Percentiles rank a stretch among this genome's conserved stretches.
Evolutionary conservation across 2,329 filamentous ascomycete genomes (phyloP).

Genomic region (Colletotrichum agaves): DNA sequence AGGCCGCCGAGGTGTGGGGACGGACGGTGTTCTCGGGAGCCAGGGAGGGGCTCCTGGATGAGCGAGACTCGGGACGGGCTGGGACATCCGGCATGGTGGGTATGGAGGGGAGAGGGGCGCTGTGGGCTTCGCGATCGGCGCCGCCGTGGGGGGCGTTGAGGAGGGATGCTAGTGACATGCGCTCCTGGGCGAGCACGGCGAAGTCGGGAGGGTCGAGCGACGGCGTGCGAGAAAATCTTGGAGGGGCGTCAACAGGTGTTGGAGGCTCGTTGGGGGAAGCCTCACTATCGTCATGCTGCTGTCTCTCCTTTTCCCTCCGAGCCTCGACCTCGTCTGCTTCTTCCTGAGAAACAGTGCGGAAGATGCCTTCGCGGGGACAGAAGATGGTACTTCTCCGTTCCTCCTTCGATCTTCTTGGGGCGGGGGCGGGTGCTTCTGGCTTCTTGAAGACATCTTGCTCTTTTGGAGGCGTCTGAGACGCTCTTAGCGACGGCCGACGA

Average conservation of each 20-base stretch:
- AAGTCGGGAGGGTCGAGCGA: constrained; percentile 71
- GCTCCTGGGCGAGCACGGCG: constrained; percentile 63
- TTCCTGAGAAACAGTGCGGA: constrained; percentile 68
- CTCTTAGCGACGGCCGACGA: constrained; percentile 37
- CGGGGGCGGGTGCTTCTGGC: constrained; percentile 24
- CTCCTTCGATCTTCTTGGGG: constrained; percentile 45
- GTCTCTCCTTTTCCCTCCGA: constrained; percentile 42
- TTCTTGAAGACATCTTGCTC: constrained; percentile 36
- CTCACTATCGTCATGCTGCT: constrained; percentile 33
- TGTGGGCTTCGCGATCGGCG: constrained; percentile 45
- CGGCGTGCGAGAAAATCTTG: constrained; percentile 66
- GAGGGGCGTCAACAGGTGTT: constrained; percentile 47
- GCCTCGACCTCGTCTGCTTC: constrained; percentile 58
- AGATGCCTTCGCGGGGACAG: constrained; percentile 71
- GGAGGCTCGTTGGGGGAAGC: constrained; percentile 44
- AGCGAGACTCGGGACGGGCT: constrained; percentile 14
- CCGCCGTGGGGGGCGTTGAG: constrained; percentile 64
- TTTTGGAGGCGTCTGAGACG: constrained; percentile 45
- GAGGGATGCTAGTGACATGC: constrained; percentile 69
- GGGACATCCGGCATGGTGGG: constrained; percentile 53
- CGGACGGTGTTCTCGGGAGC: constrained; percentile 41
- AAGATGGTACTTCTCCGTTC: constrained; percentile 66
- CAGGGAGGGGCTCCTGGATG: constrained; percentile 22
- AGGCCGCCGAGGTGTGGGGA: constrained; percentile 58
- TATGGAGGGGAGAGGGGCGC: constrained; percentile 50